Evolutionary conservation across 2,329 filamentous ascomycete genomes (phyloP).

Genomic region (Xylaria sp.): DNA sequence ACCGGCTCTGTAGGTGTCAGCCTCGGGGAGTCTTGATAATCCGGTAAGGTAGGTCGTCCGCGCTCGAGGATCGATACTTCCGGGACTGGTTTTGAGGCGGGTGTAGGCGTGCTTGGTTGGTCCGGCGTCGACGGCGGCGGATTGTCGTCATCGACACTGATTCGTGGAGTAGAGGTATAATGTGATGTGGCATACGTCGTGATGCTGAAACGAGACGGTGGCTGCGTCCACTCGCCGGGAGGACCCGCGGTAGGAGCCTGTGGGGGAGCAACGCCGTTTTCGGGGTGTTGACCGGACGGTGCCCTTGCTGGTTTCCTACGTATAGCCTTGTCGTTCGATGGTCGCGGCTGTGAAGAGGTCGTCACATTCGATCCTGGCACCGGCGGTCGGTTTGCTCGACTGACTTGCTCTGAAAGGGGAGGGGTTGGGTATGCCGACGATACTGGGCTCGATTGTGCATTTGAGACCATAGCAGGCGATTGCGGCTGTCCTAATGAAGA

Average conservation of each 20-base stretch:
- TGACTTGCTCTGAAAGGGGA: constrained; percentile 50
- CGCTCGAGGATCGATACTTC: constrained; percentile 54
- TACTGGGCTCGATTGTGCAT: constrained; percentile 37
- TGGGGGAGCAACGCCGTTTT: constrained; percentile 48
- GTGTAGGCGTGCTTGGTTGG: constrained; percentile 48
- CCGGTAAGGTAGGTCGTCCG: constrained; percentile 50
- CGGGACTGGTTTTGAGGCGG: constrained; percentile 29
- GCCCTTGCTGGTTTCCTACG: constrained; percentile 57
- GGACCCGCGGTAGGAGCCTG: constrained; percentile 35
- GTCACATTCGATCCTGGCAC: constrained; percentile 16
- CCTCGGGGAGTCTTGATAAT: constrained; percentile 43
- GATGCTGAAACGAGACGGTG: constrained; percentile 71
- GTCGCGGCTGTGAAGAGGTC: constrained; percentile 36
- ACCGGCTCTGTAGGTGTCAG: constrained; percentile 43
- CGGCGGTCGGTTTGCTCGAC: constrained; percentile 32
- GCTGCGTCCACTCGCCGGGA: constrained; percentile 59
- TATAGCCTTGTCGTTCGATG: constrained; percentile 54
- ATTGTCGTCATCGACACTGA: constrained; percentile 52
- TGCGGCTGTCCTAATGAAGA: constrained; percentile 40
- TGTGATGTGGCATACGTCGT: constrained; percentile 70
- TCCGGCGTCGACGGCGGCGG: constrained; percentile 54
- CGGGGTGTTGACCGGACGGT: constrained; percentile 46
- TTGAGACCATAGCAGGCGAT: constrained; percentile 24
- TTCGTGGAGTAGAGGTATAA: constrained; percentile 54
- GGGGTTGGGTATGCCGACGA: constrained; percentile 52